Base-by-base conservation (phyloP, 345 rosid genomes). In the Eutrema yunnanense region DNA sequence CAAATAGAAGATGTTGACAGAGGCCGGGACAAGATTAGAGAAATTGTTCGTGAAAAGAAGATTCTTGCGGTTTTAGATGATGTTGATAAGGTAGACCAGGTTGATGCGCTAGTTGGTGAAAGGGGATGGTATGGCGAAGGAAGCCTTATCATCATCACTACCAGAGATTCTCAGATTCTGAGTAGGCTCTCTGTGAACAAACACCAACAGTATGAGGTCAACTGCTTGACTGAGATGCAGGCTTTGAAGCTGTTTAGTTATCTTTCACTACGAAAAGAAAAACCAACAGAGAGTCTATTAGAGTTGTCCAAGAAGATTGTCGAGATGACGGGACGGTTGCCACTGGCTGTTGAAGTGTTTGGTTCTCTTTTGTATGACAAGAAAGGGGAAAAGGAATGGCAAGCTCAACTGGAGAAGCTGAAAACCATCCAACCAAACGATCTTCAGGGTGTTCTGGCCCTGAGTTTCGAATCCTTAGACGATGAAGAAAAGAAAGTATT, bases 321-420 rank as follows among this genome's bases (percentile, higher is more conserved):
- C 40, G 10, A 54, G 30, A 78, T 79, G 4, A 69, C 89, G 0
- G 94, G 89, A 9, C 41, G 41, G 5, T 63, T 92, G 6, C 98
- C 96, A 2, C 73, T 92, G 66, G 92, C 94, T 12, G 3, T 92
- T n/a, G 86, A 89, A 79, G 96, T 89, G 2, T 84, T 89, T 77
- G 98, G 94, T 9, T 81, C 89, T 6, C 81, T 67, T 52, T 73
- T 92, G 75, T 76, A 50, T 43, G 84, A 81, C 75, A 83, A 74
- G 79, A 82, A 74, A 81, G 38, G 59, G 80, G 36, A 56, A 50
- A 54, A 22, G 19, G 84, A 84, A 27, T 89, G 98, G 98, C 77
- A 77, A 73, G 79, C 69, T 57, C 85, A 83, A 12, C 26, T 88
- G 56, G 66, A 50, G 55, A 86, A 83, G 77, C 60, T 89, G 67